Conservation (phyloP, 2,329 filamentous ascomycete genomes). For the Trichoderma cornu-damae region DNA sequence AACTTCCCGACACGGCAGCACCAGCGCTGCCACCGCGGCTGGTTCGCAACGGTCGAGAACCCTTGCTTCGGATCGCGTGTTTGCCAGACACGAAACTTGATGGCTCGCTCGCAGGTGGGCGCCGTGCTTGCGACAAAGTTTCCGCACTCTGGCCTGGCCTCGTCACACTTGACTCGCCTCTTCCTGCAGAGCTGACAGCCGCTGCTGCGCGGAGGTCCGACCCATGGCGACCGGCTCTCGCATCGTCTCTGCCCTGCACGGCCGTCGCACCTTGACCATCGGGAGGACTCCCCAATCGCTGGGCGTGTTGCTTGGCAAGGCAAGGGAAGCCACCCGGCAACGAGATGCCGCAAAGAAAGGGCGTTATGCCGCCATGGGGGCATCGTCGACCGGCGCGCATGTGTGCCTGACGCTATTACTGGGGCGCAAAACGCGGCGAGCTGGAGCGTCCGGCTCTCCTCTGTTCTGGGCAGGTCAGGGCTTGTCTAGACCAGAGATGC, state of each 20-base stretch:
- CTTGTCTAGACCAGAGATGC: background rate
- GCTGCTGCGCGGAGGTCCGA: conserved; percentile 36
- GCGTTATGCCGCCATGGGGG: conserved; percentile 1
- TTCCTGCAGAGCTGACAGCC: conserved; percentile 38
- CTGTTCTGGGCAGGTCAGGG: background rate
- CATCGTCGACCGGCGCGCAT: background rate
- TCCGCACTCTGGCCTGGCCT: conserved; percentile 37
- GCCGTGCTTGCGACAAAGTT: conserved; percentile 39
- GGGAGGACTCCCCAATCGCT: background rate
- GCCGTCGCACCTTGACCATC: conserved; percentile 7
- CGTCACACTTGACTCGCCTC: conserved; percentile 43
- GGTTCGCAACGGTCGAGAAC: conserved; percentile 15
- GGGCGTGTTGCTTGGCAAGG: conserved; percentile 11
- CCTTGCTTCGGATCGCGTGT: conserved; percentile 34
- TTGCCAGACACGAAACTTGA: conserved; percentile 40
- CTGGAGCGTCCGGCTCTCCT: background rate
- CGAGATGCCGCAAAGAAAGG: background rate
- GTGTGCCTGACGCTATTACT: background rate
- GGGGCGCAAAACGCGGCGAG: background rate
- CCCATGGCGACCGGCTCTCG: conserved; percentile 27
- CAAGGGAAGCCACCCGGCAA: conserved; percentile 1
- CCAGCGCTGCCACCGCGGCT: conserved; percentile 12
- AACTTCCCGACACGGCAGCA: conserved; percentile 20
- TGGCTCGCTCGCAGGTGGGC: conserved; percentile 34
- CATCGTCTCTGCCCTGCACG: background rate